A percentile compares a stretch with the other conserved stretches of the same genome.
Evolutionary conservation across 2,329 filamentous ascomycete species (phyloP).

Genomic region (Cytospora leucostoma): DNA sequence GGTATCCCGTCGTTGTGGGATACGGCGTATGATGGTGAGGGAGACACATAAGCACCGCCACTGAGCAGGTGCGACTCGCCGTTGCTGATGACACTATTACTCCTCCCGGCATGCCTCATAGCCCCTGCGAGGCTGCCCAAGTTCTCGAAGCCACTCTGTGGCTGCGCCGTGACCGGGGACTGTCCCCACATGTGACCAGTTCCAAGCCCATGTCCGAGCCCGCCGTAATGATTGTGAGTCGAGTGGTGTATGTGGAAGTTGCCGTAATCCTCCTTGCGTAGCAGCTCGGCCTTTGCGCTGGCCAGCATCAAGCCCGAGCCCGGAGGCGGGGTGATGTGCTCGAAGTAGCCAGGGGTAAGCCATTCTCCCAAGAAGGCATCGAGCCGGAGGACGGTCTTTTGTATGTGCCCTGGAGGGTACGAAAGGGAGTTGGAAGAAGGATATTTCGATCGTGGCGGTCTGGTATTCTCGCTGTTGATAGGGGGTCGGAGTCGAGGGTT

Average conservation of each 20-base stretch:
- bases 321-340: constrained; percentile 86
- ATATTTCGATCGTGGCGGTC: constrained; percentile 28
- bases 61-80: constrained; percentile 24
- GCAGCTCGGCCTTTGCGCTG: constrained; percentile 81
- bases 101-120: constrained; percentile 35
- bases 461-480: constrained; percentile 26
- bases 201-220: constrained; percentile 22
- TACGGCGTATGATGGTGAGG: constrained; percentile 79
- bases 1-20: constrained; percentile 81
- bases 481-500: constrained; percentile 29
- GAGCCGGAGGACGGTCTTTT: constrained; percentile 70
- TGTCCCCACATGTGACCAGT: constrained; percentile 44
- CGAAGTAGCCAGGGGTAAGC: constrained; percentile 91
- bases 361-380: constrained; percentile 96
- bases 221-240: constrained; percentile 31
- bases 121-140: constrained; percentile 39
- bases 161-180: constrained; percentile 29
- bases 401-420: constrained; percentile 35
- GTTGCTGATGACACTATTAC: constrained; percentile 30
- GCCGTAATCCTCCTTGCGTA: constrained; percentile 71
- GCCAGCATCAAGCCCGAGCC: constrained; percentile 84
- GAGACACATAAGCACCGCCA: constrained; percentile 65
- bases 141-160: constrained; percentile 32
- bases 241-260: constrained; percentile 37
- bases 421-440: constrained; percentile 12